Evolutionary conservation across 768 basidiomycete species (phyloP).

Genomic region (Suillus plorans): DNA sequence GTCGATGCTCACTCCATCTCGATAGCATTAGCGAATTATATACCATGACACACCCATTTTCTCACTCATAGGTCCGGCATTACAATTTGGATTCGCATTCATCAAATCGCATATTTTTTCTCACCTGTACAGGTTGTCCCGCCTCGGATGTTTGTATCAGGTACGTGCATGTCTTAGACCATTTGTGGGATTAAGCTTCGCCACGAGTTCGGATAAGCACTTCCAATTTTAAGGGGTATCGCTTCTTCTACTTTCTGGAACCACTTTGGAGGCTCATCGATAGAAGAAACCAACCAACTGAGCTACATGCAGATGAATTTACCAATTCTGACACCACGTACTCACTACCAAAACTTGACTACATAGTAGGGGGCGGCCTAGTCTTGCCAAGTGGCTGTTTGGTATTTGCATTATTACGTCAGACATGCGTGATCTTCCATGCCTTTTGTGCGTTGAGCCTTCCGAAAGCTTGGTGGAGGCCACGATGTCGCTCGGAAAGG

Average conservation of each 20-base stretch:
- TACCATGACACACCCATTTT: not conserved
- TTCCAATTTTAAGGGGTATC: not conserved
- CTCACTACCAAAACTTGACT: not conserved
- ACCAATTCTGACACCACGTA: not conserved
- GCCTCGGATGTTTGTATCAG: not conserved
- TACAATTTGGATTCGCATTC: not conserved
- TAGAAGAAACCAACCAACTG: not conserved
- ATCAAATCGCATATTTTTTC: not conserved
- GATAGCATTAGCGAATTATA: not conserved
- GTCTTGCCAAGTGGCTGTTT: not conserved
- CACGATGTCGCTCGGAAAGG: conserved; percentile 6
- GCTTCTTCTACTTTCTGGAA: not conserved
- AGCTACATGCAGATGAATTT: not conserved
- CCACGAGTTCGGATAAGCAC: not conserved
- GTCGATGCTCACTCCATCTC: not conserved
- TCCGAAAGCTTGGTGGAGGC: conserved; percentile 3
- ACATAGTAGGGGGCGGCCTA: not conserved
- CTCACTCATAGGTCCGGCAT: not conserved
- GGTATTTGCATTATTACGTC: conserved; percentile 3
- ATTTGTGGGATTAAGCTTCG: not conserved
- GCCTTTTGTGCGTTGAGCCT: not conserved
- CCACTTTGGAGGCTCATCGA: not conserved
- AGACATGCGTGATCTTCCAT: not conserved
- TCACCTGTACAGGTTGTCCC: conserved; percentile 2
- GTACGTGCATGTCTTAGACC: conserved; percentile 1